Base-by-base conservation (phyloP, 768 basidiomycete species). In the Suillus variegatus region DNA sequence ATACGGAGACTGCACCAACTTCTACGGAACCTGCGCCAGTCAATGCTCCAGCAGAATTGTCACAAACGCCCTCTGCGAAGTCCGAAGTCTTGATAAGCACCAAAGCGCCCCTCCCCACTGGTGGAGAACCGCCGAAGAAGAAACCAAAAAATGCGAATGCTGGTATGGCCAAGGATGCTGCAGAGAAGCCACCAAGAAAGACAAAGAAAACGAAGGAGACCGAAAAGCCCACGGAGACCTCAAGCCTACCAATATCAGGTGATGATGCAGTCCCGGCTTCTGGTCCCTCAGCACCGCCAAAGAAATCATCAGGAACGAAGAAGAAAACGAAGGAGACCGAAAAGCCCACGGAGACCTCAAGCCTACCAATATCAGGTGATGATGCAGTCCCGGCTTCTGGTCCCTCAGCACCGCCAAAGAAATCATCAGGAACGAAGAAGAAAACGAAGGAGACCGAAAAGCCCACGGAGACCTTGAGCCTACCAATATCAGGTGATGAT, bases 181-280 rank as follows among this genome's bases (percentile, higher is more conserved):
- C 18, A 20, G 63, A 43, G 25, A 60, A 22, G 18, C 25, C 28
- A 43, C 52, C 25, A 40, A 73, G 64, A 51, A 71, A 61, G 56
- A 54, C 22, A 25, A 65, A 8, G 62, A 69, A 44, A 49, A 14
- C 54, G 28, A 65, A 9, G 61, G 68, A 44, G 55, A 18, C 54
- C 12, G 58, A 18, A 43, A 28, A 43, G 10, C 6, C 40, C 16
- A 60, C 41, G 25, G 40, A 28, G 40, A 28, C 58, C 25, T 28
- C 58, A 18, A 43, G 10, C 13, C 25, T 28, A 60, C 40, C 58
- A 43, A 10, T 20, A 18, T 9, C 38, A 25, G 10, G 18, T 60
- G 40, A 28, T 10, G 3, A 25, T 3, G 25, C 4, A 43, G 40
- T 43, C 6, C 25, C 40, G 6, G 25, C 58, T 20, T 6, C 28